Evolutionary conservation across 2,329 filamentous ascomycete genomes (phyloP).

Genomic region (Hawksworthiomyces lignivorus): DNA sequence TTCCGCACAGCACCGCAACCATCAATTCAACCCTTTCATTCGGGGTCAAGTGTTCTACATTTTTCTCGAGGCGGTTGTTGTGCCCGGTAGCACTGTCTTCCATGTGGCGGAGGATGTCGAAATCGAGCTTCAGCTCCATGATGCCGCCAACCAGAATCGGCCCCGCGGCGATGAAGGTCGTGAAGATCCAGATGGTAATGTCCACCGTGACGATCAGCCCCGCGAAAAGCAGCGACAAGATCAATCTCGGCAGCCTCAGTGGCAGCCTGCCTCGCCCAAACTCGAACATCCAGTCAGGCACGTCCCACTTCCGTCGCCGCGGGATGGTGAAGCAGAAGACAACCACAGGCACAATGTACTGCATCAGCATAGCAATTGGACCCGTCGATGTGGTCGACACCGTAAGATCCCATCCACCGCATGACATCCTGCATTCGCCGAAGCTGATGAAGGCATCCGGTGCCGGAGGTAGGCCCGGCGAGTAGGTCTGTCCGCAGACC

Average conservation of each 20-base stretch:
- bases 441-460: neutral
- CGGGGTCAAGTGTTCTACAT: no score
- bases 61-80: no score
- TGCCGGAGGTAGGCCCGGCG: neutral
- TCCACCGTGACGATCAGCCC: neutral
- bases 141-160: constrained; percentile 1
- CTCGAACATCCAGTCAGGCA: constrained; percentile 1
- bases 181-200: constrained; percentile 1
- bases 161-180: neutral
- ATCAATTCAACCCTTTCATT: constrained; percentile 3
- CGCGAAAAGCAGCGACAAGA: neutral
- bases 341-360: constrained; percentile 7
- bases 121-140: neutral
- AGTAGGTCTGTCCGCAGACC: constrained; percentile 2
- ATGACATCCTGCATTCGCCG: constrained; percentile 1
- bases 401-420: constrained; percentile 2
- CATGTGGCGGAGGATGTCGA: neutral
- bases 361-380: constrained; percentile 2
- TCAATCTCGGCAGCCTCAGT: neutral
- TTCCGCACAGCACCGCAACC: constrained; percentile 2
- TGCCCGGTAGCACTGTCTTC: neutral
- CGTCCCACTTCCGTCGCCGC: constrained; percentile 2
- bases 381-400: constrained; percentile 1
- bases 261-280: neutral
- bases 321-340: constrained; percentile 5